phyloP scores from a whole-genome alignment of 164 flowering plant species.

The Buxus sempervirens region DNA sequence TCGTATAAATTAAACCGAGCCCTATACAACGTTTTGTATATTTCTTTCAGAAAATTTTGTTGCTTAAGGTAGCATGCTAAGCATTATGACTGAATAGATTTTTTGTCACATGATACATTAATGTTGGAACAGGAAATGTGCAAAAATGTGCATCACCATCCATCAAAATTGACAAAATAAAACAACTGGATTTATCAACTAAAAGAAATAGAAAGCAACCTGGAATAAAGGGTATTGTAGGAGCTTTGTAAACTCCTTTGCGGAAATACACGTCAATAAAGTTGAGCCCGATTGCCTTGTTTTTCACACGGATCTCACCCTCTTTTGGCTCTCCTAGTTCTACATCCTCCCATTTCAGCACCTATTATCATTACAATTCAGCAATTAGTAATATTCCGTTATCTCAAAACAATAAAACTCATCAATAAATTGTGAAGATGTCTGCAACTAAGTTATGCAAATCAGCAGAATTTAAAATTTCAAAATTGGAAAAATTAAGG shows the following conservation, averaged over 20 bases:
- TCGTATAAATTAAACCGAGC: neutral
- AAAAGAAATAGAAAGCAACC: conserved; percentile 33
- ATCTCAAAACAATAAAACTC: neutral
- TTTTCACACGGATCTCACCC: conserved; percentile 76
- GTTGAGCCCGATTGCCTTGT: conserved; percentile 84
- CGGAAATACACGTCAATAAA: conserved; percentile 81
- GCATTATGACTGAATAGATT: neutral
- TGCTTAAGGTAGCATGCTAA: neutral
- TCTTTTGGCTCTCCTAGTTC: conserved; percentile 66
- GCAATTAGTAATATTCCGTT: neutral
- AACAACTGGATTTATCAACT: too few species aligned
- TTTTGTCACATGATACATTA: too few species aligned
- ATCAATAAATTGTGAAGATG: too few species aligned
- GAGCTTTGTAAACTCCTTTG: conserved; percentile 71
- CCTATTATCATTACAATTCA: conserved; percentile 31
- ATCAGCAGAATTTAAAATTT: too few species aligned
- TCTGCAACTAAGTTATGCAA: too few species aligned
- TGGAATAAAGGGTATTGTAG: conserved; percentile 68
- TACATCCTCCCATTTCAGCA: conserved; percentile 86
- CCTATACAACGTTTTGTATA: neutral
- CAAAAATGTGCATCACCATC: too few species aligned
- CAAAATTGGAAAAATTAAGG: too few species aligned
- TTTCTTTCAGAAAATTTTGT: neutral
- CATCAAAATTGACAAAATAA: too few species aligned
- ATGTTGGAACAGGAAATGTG: neutral